Conservation (phyloP, 129 eudicot species). For the Deinandra increscens region DNA sequence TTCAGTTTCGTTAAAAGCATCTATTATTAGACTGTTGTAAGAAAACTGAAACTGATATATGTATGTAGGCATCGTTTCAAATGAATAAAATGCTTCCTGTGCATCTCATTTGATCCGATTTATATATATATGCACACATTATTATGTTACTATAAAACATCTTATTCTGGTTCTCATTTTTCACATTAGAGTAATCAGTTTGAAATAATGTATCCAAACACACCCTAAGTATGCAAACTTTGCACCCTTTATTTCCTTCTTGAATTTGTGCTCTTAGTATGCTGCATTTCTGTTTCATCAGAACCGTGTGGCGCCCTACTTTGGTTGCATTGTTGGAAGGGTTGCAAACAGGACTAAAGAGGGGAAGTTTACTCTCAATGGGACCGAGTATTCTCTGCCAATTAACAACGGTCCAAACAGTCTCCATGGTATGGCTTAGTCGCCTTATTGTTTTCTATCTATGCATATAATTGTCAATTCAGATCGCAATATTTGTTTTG, state of each 20-base stretch:
- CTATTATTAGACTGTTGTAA: not conserved
- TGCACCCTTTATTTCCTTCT: not conserved
- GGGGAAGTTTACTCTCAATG: conserved; percentile 77
- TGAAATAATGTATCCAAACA: not conserved
- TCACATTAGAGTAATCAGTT: not conserved
- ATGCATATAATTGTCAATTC: not conserved
- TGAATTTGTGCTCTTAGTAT: not conserved
- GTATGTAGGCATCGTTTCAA: too few species aligned
- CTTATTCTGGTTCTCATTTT: not conserved
- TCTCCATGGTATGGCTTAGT: conserved; percentile 62
- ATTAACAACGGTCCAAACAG: conserved; percentile 86
- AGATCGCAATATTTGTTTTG: not conserved
- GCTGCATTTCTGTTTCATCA: conserved; percentile 34
- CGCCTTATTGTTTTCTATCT: not conserved
- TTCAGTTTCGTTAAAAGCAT: too few species aligned
- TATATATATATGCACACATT: not conserved
- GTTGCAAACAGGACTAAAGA: conserved; percentile 97
- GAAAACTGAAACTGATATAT: not conserved
- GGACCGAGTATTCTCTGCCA: conserved; percentile 55
- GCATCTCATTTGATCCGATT: too few species aligned
- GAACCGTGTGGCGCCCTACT: conserved; percentile 75
- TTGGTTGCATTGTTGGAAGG: conserved; percentile 96
- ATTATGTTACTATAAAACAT: not conserved
- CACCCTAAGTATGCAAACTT: not conserved
- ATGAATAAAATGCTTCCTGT: too few species aligned